Base-by-base conservation (phyloP, 768 basidiomycete species). In the Stropharia rugosoannulata region DNA sequence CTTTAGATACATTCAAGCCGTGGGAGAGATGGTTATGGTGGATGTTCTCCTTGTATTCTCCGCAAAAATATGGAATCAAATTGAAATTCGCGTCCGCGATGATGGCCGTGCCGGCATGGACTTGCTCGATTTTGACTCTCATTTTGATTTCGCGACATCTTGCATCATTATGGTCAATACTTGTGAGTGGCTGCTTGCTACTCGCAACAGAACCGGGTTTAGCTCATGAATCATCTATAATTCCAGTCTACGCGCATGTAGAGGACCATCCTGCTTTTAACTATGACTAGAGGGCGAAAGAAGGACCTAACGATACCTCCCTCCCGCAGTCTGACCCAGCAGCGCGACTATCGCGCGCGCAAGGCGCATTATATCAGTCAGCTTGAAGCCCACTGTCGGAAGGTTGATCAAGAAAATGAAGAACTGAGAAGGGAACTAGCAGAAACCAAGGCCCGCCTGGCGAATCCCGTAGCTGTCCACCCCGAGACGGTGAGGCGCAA, bases 251-350 rank as follows among this genome's bases (percentile, higher is more conserved):
- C 48, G 56, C 51, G 50, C 51, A 54, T 63, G 56, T 45, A 59
- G 44, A 61, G 58, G 54, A 19, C 32, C 39, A 49, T 49, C 40
- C 43, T 50, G 18, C 59, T 51, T 46, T 39, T 38, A 3, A 47
- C 48, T 58, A 85, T 87, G 85, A 80, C 84, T 49, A 75, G 85
- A 68, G 85, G 85, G 41, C 81, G 85, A 62, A 84, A 85, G 69
- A 85, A 83, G 68, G 83, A 87, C 69, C 68, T 80, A 37, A 80
- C 82, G 19, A 84, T 82, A 49, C 82, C 84, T 22, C 77, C 82
- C 3, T 78, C 81, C 18, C 78, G 84, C 27, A 78, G 82, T 40
- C 76, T 87, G 27, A 73, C 80, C 45, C 82, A 84, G 60, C 85
- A 87, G 65, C 78, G 85, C 10, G 84, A 84, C 67, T 87, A 85